Base-by-base conservation (phyloP, 225 moss, liverwort and hornwort species). In the Polytrichum commune region DNA sequence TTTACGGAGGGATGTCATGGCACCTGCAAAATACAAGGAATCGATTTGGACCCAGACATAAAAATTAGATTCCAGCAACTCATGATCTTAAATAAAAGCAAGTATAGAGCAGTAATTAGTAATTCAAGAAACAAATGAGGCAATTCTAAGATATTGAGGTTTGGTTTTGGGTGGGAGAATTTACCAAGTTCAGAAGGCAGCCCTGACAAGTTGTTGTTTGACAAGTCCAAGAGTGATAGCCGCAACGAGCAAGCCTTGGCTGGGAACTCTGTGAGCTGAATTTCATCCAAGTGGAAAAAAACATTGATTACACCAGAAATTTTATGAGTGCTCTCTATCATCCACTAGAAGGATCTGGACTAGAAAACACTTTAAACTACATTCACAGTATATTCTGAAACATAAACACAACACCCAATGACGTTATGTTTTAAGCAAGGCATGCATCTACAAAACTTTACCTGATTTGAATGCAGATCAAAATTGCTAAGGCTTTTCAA, bases 391-490 rank as follows among this genome's bases (percentile, higher is more conserved):
- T 58, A 23, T 18, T 55, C 54, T 24, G 38, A 29, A 46, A 26
- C 23, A 19, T 19, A 75, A 55, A 65, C 60, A 19, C 23, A 69
- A 62, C 6, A 27, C 61, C 73, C 18, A 3, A 24, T 9, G 24
- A 64, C 0, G 8, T 33, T 57, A 16, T 46, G 46, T 46, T 13
- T 27, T 19, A 8, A 54, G 19, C 7, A 68, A 68, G 54, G 24
- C 2, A 28, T 20, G 24, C 38, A 16, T 68, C 13, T 18, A 25
- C 8, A 8, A 55, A 18, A 27, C 24, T 24, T 27, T 76, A 84
- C 92, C 86, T 93, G 93, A 72, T 96, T 96, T 27, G 86, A 88
- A 30, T 96, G 95, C 73, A 96, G 87, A 84, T 96, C 95, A 72
- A 96, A 82, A 69, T 90, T 96, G 76, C 88, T 93, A 72, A 96